Conservation (phyloP, 202 grass and related monocot species). For the Elaeis oleifera region DNA sequence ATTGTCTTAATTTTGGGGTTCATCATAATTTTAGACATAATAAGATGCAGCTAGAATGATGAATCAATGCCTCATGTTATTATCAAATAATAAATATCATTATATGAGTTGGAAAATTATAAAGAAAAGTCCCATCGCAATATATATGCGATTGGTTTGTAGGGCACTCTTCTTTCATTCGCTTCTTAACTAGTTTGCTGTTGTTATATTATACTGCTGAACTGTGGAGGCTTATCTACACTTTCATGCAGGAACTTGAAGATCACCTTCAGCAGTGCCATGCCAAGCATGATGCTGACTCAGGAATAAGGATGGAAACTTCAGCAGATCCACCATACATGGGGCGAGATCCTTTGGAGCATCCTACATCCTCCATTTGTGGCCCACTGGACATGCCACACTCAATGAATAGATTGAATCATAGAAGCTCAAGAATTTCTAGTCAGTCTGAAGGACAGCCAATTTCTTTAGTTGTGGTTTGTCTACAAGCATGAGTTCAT, state of each 20-base stretch:
- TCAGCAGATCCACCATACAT: slow-evolving; percentile 24
- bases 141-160: no score
- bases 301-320: slow-evolving; percentile 47
- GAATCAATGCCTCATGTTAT: no score
- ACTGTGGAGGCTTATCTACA: slow-evolving; percentile 12
- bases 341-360: slow-evolving; percentile 21
- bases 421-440: slow-evolving; percentile 43
- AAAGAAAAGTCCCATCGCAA: no score
- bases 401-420: slow-evolving; percentile 28
- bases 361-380: slow-evolving; percentile 32
- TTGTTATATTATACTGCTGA: not conserved
- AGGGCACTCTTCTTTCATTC: no score
- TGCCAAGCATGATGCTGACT: slow-evolving; percentile 38
- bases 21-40: no score
- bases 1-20: no score
- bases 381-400: slow-evolving; percentile 16
- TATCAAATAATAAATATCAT: no score
- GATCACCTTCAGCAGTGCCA: slow-evolving; percentile 30
- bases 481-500: slow-evolving; percentile 30
- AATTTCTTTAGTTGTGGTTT: slow-evolving; percentile 21
- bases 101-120: no score
- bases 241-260: slow-evolving; percentile 55
- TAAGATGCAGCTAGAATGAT: no score
- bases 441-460: slow-evolving; percentile 32
- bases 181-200: no score